phyloP scores from a whole-genome alignment of 805 yeast genomes.

The Lipomyces japonicus region DNA sequence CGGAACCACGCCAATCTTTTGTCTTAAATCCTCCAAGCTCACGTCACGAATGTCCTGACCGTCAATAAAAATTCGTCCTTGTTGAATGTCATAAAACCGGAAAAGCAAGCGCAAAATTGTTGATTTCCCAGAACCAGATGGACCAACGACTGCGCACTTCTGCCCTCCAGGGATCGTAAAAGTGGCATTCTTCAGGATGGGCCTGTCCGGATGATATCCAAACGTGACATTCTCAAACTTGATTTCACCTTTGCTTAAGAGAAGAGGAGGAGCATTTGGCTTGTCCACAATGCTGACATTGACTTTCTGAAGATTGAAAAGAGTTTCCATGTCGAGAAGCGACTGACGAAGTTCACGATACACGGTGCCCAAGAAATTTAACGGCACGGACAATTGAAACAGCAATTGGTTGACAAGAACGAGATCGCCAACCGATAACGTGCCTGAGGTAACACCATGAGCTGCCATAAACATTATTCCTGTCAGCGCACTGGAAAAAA shows the following conservation, averaged over 20 bases:
- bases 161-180: conserved; percentile 87
- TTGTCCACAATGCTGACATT: conserved; percentile 61
- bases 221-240: conserved; percentile 86
- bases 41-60: conserved; percentile 81
- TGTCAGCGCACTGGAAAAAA: conserved; percentile 83
- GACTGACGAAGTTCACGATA: conserved; percentile 93
- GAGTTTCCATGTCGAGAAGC: conserved; percentile 89
- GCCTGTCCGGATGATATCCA: conserved; percentile 86
- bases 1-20: conserved; percentile 85
- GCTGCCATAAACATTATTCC: conserved; percentile 96
- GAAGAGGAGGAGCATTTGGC: conserved; percentile 59
- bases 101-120: conserved; percentile 79
- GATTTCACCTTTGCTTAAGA: conserved; percentile 69
- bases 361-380: conserved; percentile 91
- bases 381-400: conserved; percentile 90
- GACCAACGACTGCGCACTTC: conserved; percentile 93
- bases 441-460: conserved; percentile 79
- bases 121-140: conserved; percentile 94
- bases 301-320: conserved; percentile 78
- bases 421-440: conserved; percentile 87
- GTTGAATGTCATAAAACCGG: conserved; percentile 79
- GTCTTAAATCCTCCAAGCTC: conserved; percentile 69
- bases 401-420: conserved; percentile 93
- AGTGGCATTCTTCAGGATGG: conserved; percentile 73
- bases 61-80: conserved; percentile 77